These are phyloP conservation scores for Coniochaeta hoffmannii DNA, from an alignment of 2,329 filamentous ascomycete genomes.

Conservation along the genomic window DNA sequence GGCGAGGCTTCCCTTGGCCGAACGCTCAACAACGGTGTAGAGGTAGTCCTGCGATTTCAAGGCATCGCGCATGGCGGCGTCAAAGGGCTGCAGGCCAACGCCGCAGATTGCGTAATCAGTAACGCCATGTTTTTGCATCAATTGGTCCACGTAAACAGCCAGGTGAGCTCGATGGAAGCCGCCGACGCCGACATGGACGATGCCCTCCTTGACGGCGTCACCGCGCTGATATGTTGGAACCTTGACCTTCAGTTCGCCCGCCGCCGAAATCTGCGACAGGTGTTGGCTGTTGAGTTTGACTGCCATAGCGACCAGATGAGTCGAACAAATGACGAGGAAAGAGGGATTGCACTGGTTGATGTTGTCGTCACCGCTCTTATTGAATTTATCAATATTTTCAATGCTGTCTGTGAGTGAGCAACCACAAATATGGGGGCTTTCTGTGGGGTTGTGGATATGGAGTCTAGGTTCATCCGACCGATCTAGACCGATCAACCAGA, in stretches of 20 bases:
- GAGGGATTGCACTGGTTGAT: not conserved
- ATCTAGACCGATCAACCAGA: no score
- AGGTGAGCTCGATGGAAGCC: slow-evolving; percentile 48
- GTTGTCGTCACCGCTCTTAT: not conserved
- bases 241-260: slow-evolving; percentile 16
- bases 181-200: slow-evolving; percentile 46
- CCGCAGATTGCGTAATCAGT: slow-evolving; percentile 43
- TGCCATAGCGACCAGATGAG: not conserved
- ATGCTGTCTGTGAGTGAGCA: not conserved
- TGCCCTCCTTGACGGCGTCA: slow-evolving; percentile 40
- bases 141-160: slow-evolving; percentile 41
- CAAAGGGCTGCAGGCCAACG: slow-evolving; percentile 42
- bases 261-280: slow-evolving; percentile 23
- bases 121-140: slow-evolving; percentile 37
- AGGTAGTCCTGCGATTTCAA: slow-evolving; percentile 39
- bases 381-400: not conserved
- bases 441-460: not conserved
- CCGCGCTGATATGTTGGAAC: slow-evolving; percentile 35
- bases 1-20: slow-evolving; percentile 38
- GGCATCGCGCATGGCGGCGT: slow-evolving; percentile 42
- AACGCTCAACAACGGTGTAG: slow-evolving; percentile 48
- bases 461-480: no score
- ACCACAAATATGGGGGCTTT: not conserved
- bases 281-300: slow-evolving; percentile 31
- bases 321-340: not conserved